Evolutionary conservation across 805 yeast genomes (phyloP).

Genomic region (Candida jianshihensis): DNA sequence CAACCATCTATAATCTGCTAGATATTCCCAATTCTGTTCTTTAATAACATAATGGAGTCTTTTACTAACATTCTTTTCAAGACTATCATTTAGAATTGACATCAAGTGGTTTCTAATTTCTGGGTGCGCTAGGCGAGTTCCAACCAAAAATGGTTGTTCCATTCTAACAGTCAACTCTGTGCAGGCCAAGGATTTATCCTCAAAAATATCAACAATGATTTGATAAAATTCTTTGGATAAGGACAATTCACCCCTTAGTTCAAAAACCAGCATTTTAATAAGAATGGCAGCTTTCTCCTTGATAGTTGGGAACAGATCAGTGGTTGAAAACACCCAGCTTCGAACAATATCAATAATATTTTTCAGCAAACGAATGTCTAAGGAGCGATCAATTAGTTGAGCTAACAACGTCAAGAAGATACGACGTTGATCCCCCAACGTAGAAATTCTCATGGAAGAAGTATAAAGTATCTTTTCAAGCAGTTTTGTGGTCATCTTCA

Average conservation of each 20-base stretch:
- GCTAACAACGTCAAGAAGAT: slow-evolving; percentile 81
- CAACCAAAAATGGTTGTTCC: slow-evolving; percentile 95
- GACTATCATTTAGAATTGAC: slow-evolving; percentile 68
- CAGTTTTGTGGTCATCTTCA: slow-evolving; percentile 69
- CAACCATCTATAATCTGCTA: slow-evolving; percentile 91
- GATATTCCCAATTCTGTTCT: slow-evolving; percentile 95
- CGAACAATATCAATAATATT: slow-evolving; percentile 74
- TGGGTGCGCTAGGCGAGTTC: slow-evolving; percentile 78
- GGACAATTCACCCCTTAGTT: slow-evolving; percentile 77
- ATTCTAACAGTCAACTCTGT: slow-evolving; percentile 88
- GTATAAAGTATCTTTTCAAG: slow-evolving; percentile 72
- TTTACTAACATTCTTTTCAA: slow-evolving; percentile 72
- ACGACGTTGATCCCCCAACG: slow-evolving; percentile 90
- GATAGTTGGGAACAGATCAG: slow-evolving; percentile 84
- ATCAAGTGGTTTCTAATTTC: slow-evolving; percentile 69
- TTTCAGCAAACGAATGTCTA: slow-evolving; percentile 65
- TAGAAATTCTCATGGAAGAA: slow-evolving; percentile 72
- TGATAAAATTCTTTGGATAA: slow-evolving; percentile 73
- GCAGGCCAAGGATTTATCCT: slow-evolving; percentile 66
- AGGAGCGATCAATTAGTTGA: slow-evolving; percentile 82
- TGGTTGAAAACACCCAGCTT: slow-evolving; percentile 81
- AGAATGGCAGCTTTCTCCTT: slow-evolving; percentile 94
- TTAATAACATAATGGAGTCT: slow-evolving; percentile 81
- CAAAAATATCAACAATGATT: slow-evolving; percentile 82
- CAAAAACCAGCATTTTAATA: slow-evolving; percentile 90